These are phyloP conservation scores for Rosa persica DNA, from an alignment of 306 rosid genomes.

Conservation along the genomic window DNA sequence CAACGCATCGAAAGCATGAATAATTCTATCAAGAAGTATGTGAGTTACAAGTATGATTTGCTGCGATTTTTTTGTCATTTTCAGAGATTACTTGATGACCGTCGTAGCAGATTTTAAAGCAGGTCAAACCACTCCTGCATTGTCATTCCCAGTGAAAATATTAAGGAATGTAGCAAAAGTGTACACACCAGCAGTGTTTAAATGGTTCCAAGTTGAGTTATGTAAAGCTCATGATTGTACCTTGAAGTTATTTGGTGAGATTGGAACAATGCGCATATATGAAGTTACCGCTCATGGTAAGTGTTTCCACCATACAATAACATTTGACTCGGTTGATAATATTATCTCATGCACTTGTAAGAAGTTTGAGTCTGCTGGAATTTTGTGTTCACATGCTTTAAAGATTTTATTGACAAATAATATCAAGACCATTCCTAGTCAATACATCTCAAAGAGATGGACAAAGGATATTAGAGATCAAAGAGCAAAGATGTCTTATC, in stretches of 20 bases:
- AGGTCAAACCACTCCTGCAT: not conserved
- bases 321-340: not conserved
- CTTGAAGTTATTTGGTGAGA: not conserved
- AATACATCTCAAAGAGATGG: not conserved
- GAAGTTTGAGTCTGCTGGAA: slow-evolving; percentile 1
- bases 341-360: not conserved
- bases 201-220: not conserved
- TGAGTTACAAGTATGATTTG: slow-evolving; percentile 8
- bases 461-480: not conserved
- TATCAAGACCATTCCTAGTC: not conserved
- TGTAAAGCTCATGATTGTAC: not conserved
- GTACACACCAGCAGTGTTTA: not conserved
- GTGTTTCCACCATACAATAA: not conserved
- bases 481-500: not conserved
- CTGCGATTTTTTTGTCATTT: not conserved
- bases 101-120: slow-evolving; percentile 9
- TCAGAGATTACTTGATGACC: not conserved
- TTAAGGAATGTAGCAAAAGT: not conserved
- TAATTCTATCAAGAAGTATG: not conserved
- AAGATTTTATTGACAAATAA: not conserved
- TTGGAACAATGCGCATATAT: not conserved
- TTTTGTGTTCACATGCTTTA: not conserved
- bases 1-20: not conserved
- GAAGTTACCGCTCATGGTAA: not conserved
- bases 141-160: not conserved